Evolutionary conservation across 202 grass and related monocot species (phyloP).

Genomic region (Carex arenaria): DNA sequence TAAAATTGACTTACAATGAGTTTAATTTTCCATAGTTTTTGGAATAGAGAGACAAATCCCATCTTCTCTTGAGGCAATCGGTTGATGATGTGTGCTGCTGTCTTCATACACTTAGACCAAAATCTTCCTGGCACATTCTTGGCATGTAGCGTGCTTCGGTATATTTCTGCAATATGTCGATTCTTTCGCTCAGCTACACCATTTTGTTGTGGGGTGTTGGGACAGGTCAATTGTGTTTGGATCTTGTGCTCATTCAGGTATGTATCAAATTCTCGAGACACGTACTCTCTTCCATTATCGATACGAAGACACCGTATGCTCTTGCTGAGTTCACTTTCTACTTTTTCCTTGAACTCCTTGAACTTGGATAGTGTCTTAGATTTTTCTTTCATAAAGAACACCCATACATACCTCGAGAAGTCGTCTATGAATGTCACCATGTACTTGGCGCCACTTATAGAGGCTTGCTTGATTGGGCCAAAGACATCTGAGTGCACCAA

Average conservation of each 20-base stretch:
- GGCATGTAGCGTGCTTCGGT: background rate
- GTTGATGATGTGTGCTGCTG: background rate
- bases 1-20: background rate
- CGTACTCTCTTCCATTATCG: conserved; percentile 8
- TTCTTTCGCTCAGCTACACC: background rate
- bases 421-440: conserved; percentile 31
- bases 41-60: background rate
- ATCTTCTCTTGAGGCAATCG: background rate
- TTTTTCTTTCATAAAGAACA: conserved; percentile 30
- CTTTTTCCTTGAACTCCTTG: conserved; percentile 6
- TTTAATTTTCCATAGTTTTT: background rate
- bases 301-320: background rate
- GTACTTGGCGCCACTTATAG: background rate
- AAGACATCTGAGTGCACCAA: conserved; percentile 5
- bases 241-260: background rate
- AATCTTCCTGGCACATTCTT: conserved; percentile 24
- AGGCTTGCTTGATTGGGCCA: conserved; percentile 11
- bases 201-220: conserved; percentile 23
- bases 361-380: background rate
- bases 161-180: background rate
- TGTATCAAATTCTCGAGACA: no score
- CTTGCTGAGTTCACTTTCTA: background rate
- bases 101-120: conserved; percentile 25
- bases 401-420: conserved; percentile 9
- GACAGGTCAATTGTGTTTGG: background rate